A percentile compares a stretch with the other conserved stretches of the same genome.
Conservation (phyloP, 176 grass and related monocot species). For the Zea mays region DNA sequence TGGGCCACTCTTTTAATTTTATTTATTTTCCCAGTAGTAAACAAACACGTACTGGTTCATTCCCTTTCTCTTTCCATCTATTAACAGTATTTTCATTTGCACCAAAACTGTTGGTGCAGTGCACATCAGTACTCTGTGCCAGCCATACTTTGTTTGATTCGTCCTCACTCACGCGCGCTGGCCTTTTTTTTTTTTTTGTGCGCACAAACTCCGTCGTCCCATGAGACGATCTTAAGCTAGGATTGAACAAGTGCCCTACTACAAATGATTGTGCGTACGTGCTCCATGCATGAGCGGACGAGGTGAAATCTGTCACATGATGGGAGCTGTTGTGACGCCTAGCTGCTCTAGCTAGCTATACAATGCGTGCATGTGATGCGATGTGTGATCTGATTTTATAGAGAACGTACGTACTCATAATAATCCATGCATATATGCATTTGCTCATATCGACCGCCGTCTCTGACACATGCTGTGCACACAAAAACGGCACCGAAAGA, state of each 20-base stretch:
- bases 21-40: constrained; percentile 20
- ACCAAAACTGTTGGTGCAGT: too few species aligned
- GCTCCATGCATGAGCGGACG: too few species aligned
- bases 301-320: background rate
- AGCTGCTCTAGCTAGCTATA: too few species aligned
- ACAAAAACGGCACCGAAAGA: constrained; percentile 16
- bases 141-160: constrained; percentile 43
- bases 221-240: background rate
- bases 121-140: too few species aligned
- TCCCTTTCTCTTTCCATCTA: too few species aligned
- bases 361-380: background rate
- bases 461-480: background rate
- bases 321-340: background rate
- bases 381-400: background rate
- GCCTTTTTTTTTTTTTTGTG: constrained; percentile 28
- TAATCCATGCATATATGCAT: background rate
- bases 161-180: too few species aligned
- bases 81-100: too few species aligned
- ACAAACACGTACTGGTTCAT: too few species aligned
- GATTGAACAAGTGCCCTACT: constrained; percentile 7
- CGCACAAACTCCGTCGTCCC: constrained; percentile 40
- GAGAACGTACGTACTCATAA: background rate
- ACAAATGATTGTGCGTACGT: constrained; percentile 32
- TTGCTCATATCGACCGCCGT: background rate
- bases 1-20: too few species aligned